Evolutionary conservation across 768 basidiomycete genomes (phyloP), one percentile per base, ranked within the genome.

Genomic region (Podaxis sp.): DNA sequence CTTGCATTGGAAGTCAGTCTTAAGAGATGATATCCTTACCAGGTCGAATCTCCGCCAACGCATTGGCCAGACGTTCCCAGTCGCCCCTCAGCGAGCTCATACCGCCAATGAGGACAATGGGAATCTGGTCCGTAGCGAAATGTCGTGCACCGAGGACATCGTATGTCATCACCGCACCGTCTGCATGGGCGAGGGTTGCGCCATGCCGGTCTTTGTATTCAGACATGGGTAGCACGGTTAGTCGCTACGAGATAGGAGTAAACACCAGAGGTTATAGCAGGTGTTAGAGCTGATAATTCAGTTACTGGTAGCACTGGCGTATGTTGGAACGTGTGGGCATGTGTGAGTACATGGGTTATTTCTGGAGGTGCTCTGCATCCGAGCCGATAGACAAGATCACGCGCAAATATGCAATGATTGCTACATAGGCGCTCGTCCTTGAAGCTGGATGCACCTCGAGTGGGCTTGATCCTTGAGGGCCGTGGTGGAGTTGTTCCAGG

Each of bases 81-180:
- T 82, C 80, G n/a, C 69, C 64, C 48, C 74, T 68, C 5, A 74
- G 65, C 14, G 72, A 71, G 52, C 72, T 76, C 69, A 78, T 71
- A 10, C 80, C 80, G 23, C 73, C 72, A 11, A 82, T 66, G 27
- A 81, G 70, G 3, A 81, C 76, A 37, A 82, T 69, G 5, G 80
- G 80, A 16, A 67, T 61, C 1, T 60, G 62, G 7, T 44, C 63
- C 4, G 55, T 36, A 2, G 69, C 72, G 7, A 74, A 57, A 60
- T 76, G 69, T 32, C 70, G 61, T 5, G 71, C 65, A 18, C 80
- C 80, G 11, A 76, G 59, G 27, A 81, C 60, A 51, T 79, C 73
- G 61, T 79, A 82, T 6, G 73, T 76, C 16, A 79, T 64, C 50
- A 69, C 69, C 0, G 79, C 76, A 14, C 80, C 79, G 64, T 79